Percentiles rank a stretch among this genome's conserved stretches.
Conservation (phyloP, 2,329 filamentous ascomycete genomes). For the Chaetothyriales sp. region DNA sequence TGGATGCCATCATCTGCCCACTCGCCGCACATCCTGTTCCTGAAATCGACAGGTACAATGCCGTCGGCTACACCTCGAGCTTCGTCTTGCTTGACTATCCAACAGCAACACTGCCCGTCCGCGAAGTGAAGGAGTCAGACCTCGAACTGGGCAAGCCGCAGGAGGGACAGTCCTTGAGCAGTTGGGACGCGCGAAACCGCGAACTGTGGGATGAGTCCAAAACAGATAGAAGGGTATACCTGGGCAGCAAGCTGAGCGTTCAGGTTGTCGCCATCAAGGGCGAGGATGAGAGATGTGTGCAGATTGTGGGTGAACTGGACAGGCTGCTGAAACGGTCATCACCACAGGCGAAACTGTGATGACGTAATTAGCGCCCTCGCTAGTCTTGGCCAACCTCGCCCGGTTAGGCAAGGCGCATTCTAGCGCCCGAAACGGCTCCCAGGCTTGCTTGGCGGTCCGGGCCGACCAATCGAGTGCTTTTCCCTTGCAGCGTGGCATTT, state of each 20-base stretch:
- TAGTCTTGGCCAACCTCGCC: not conserved
- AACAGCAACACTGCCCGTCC: conserved; percentile 41
- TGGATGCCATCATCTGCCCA: conserved; percentile 50
- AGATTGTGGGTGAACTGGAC: conserved; percentile 41
- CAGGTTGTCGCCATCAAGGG: conserved; percentile 42
- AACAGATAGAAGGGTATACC: conserved; percentile 38
- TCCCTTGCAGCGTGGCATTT: not conserved
- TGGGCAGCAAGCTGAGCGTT: conserved; percentile 39
- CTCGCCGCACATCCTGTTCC: conserved; percentile 50
- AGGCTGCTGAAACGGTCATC: not conserved
- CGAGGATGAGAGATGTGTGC: conserved; percentile 38
- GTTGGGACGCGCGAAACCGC: conserved; percentile 47
- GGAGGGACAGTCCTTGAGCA: conserved; percentile 27
- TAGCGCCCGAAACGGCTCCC: not conserved
- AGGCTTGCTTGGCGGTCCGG: not conserved
- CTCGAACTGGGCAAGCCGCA: conserved; percentile 35
- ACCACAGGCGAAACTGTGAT: not conserved
- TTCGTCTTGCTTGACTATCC: conserved; percentile 51
- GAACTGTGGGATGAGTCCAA: conserved; percentile 40
- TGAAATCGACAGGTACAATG: conserved; percentile 47
- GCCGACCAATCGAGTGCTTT: not conserved
- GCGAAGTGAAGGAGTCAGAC: conserved; percentile 35
- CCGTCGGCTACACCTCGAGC: conserved; percentile 44
- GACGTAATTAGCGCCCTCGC: not conserved
- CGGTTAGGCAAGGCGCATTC: not conserved